Percentiles rank a stretch among this genome's conserved stretches.
phyloP scores from a whole-genome alignment of 441 rosid genomes.

The Sinapis alba region DNA sequence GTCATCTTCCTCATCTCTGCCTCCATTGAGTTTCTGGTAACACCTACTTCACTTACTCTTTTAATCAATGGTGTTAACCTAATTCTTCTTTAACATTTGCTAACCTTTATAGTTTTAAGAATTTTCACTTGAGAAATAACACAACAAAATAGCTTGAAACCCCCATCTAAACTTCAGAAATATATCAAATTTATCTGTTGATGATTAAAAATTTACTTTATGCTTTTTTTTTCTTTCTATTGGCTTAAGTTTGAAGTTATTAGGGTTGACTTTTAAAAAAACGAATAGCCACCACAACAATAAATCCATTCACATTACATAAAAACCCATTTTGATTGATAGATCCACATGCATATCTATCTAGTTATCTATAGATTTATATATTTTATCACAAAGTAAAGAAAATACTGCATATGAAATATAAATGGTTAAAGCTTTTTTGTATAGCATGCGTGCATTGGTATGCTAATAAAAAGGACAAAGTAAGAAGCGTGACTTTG shows the following conservation, averaged over 20 bases:
- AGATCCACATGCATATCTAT: conserved; percentile 31
- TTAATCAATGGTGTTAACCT: neutral
- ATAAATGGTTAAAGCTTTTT: conserved; percentile 6
- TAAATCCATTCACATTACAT: conserved; percentile 39
- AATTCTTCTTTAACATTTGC: neutral
- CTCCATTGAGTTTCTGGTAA: conserved; percentile 76
- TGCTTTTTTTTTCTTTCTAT: neutral
- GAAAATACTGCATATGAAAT: neutral
- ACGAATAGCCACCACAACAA: conserved; percentile 26
- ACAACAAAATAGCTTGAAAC: conserved; percentile 13
- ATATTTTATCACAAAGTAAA: neutral
- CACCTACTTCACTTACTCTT: neutral
- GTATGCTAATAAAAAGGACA: conserved; percentile 34
- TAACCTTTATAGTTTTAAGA: neutral
- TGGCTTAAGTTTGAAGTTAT: conserved; percentile 35
- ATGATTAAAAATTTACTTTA: neutral
- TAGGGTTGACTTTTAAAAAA: conserved; percentile 32
- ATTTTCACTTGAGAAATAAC: conserved; percentile 3
- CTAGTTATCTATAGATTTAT: neutral
- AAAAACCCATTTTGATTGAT: conserved; percentile 5
- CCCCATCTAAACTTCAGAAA: neutral
- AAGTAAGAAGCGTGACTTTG: conserved; percentile 40
- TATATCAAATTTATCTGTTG: neutral
- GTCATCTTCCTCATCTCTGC: conserved; percentile 81
- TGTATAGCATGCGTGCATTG: conserved; percentile 39